Conservation (phyloP, 768 basidiomycete species). For the Pisolithus tinctorius region DNA sequence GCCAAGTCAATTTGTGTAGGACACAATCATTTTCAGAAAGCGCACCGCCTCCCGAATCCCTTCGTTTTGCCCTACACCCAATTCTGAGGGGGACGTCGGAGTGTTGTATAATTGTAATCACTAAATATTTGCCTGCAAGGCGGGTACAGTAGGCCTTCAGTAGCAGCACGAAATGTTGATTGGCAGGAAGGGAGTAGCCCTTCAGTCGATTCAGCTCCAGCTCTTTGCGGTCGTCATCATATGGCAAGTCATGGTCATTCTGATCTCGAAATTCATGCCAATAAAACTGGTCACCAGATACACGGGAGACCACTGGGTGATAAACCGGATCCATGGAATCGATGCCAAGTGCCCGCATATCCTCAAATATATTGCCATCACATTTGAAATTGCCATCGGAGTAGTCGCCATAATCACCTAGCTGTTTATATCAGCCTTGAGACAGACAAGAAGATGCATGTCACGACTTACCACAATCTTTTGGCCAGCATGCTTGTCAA, state of each 20-base stretch:
- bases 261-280: background rate
- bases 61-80: background rate
- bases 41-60: background rate
- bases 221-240: background rate
- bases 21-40: background rate
- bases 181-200: background rate
- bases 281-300: background rate
- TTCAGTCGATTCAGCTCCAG: background rate
- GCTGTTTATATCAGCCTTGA: background rate
- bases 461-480: background rate
- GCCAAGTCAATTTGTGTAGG: background rate
- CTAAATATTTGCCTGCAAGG: background rate
- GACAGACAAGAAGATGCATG: background rate
- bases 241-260: background rate
- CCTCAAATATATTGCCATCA: background rate
- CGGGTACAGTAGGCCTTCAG: background rate
- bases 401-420: background rate
- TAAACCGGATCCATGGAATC: too few relatives aligned
- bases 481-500: background rate
- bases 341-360: too few relatives aligned
- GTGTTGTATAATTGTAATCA: background rate
- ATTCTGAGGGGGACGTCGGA: background rate
- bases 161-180: background rate
- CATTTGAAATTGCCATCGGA: background rate
- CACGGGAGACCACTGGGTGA: too few relatives aligned